phyloP scores from a whole-genome alignment of 192 early-diverging fungal genomes.

The Coemansia sp. region DNA sequence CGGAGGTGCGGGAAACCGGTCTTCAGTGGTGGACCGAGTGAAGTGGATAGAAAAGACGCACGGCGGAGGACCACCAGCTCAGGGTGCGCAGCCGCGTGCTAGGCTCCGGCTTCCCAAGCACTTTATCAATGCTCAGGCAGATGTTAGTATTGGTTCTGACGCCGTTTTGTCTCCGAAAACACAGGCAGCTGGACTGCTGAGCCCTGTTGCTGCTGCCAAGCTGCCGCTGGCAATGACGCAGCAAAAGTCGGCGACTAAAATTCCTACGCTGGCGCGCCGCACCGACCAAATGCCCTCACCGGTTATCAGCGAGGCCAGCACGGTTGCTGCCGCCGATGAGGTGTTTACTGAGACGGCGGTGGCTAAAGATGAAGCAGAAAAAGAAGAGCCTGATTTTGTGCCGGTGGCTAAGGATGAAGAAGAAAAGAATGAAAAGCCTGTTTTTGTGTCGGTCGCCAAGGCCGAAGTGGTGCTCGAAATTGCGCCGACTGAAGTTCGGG shows the following conservation, averaged over 20 bases:
- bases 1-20: constrained; percentile 14
- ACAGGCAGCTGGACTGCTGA: neutral
- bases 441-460: neutral
- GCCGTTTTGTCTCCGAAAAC: neutral
- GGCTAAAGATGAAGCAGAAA: neutral
- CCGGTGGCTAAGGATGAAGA: neutral
- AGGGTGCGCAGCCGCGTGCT: constrained; percentile 16
- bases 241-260: neutral
- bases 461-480: neutral
- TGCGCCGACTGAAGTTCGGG: neutral
- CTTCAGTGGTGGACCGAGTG: constrained; percentile 49
- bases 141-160: neutral
- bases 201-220: neutral
- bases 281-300: constrained; percentile 29
- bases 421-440: neutral
- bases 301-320: constrained; percentile 35
- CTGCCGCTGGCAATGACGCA: constrained; percentile 5
- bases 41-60: constrained; percentile 54
- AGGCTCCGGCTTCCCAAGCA: constrained; percentile 38
- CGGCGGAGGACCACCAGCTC: constrained; percentile 5
- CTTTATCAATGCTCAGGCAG: constrained; percentile 10
- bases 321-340: constrained; percentile 5
- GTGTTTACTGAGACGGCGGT: neutral
- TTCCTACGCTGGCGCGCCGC: constrained; percentile 3
- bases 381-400: neutral